Evolutionary conservation across 257 asterid genomes (phyloP), one percentile per base, ranked within the genome.

Genomic region (Rauvolfia tetraphylla): DNA sequence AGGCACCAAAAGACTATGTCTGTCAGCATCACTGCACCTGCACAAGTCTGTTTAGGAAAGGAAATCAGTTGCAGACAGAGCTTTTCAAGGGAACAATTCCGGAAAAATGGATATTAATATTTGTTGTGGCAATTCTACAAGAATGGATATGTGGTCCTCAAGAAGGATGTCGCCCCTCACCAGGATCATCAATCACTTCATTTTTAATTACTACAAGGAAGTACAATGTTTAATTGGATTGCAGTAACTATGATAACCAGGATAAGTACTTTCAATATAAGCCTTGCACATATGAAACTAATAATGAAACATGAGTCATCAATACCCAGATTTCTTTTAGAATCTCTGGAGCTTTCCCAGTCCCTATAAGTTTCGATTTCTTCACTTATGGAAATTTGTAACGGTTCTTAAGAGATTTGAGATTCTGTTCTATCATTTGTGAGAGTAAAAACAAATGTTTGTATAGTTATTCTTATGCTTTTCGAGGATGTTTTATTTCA

Each of bases 1-100:
- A 92, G 88, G 79, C 98, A 76, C 98, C 97, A 93, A 76, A 93
- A 92, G 46, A 93, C 97, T 3, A 90, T 79, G 84, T 94, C 97
- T 5, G 98, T 94, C 48, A 94, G 89, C 89, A 92, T 79, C 38
- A 83, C 90, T 68, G 97, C 98, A 23, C 98, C 98, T 73, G 90
- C 97, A 85, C 89, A 81, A 51, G 83, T 82, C 97, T 94, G 88
- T 77, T 33, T 39, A 62, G 62, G 15, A 70, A 8, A 53, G 8
- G 57, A 25, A 61, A 73, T 75, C 69, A 46, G 65, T 41, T 36
- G 31, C 34, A 34, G 71, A 14, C 36, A 74, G 7, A 61, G 33
- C 53, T 23, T 22, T 17, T 61, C 29, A 59, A 29, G 22, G 20
- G 15, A 81, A 56, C 76, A 74, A 56, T 66, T 44, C 23, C 56